Percentiles rank a stretch among this genome's conserved stretches.
Conservation (phyloP, 441 rosid species). For the Populus tomentosa region DNA sequence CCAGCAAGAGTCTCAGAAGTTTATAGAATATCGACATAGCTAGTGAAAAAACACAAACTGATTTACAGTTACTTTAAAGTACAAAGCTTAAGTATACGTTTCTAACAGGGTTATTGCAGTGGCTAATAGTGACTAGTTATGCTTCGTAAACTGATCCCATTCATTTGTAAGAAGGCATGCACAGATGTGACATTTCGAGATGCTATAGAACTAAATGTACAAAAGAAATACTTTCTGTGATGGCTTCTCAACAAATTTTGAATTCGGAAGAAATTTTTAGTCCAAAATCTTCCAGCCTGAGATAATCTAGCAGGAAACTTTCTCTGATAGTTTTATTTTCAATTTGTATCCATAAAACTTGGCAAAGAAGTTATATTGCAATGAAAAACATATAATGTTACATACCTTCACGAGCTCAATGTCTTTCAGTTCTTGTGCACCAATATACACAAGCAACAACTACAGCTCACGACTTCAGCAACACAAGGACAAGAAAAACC, state of each 20-base stretch:
- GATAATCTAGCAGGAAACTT: neutral
- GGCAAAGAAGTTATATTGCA: neutral
- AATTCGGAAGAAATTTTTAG: neutral
- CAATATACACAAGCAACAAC: slow-evolving; percentile 27
- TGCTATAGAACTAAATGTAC: neutral
- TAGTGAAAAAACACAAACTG: neutral
- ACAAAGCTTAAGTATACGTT: neutral
- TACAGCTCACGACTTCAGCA: slow-evolving; percentile 37
- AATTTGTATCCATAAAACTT: neutral
- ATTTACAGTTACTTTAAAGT: neutral
- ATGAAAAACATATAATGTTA: neutral
- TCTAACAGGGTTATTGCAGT: no score
- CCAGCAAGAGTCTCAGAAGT: neutral
- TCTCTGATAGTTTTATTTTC: neutral
- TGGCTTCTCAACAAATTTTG: neutral
- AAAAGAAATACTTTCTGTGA: neutral
- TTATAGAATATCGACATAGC: neutral
- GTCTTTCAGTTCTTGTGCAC: slow-evolving; percentile 15
- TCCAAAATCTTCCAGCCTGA: neutral
- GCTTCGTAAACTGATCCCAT: neutral
- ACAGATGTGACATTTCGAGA: neutral
- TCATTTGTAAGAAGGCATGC: neutral
- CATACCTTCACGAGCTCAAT: slow-evolving; percentile 43
- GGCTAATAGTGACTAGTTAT: no score
- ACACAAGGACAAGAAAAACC: slow-evolving; percentile 20